Percentiles rank a stretch among this genome's conserved stretches.
Conservation (phyloP, 2,329 filamentous ascomycete genomes). For the Clarireedia monteithiana region DNA sequence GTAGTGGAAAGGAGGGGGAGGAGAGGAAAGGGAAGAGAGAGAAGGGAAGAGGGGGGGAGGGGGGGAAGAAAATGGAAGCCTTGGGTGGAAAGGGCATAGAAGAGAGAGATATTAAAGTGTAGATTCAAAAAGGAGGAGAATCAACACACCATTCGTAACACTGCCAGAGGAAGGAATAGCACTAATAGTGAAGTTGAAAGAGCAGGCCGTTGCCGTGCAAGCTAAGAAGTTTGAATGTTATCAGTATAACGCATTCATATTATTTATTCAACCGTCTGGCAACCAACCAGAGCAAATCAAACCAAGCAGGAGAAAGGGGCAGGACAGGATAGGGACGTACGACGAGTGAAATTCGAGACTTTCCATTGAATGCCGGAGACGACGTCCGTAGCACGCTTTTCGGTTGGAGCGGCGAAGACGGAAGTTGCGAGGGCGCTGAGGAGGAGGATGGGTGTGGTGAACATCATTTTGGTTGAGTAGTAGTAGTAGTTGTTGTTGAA, state of each 20-base stretch:
- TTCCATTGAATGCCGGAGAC: slow-evolving; percentile 8
- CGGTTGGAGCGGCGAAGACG: background rate
- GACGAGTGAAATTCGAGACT: slow-evolving; percentile 9
- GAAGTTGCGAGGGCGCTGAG: slow-evolving; percentile 1
- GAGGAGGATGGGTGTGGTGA: background rate
- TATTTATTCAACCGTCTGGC: background rate
- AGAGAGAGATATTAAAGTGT: background rate
- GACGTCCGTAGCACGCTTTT: background rate
- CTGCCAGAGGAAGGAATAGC: background rate
- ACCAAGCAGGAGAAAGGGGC: background rate
- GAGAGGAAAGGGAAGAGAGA: background rate
- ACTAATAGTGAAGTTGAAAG: slow-evolving; percentile 3
- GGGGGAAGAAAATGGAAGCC: no score
- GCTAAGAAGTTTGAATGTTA: background rate
- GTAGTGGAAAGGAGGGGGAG: background rate
- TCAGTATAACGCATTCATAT: background rate
- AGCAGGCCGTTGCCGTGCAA: background rate
- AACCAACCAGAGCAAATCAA: background rate
- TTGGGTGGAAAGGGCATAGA: background rate
- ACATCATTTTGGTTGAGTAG: slow-evolving; percentile 9
- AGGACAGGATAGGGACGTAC: background rate
- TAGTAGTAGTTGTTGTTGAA: background rate
- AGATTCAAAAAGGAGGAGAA: background rate
- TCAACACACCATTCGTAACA: background rate
- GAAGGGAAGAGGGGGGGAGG: background rate